Evolutionary conservation across 257 asterid genomes (phyloP), one percentile per base, ranked within the genome.

Genomic region (Lavandula angustifolia): DNA sequence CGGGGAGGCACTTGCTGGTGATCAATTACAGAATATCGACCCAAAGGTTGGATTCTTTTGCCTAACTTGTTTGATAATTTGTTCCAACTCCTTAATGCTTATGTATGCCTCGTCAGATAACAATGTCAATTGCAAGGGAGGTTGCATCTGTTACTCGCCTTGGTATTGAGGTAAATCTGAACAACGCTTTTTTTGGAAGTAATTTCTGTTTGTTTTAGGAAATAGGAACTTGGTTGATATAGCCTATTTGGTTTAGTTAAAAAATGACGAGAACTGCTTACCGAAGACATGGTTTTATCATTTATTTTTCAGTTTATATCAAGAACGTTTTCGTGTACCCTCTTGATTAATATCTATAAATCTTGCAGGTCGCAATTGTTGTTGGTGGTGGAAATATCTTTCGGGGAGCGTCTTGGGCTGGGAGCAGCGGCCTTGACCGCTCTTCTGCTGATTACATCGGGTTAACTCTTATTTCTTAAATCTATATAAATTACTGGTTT

Each of bases 1-100:
- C 44, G 99, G 99, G 17, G 99, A 92, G 82, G 97, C 99, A 66
- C 96, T 92, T 76, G 97, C 99, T 14, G 99, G 99, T 59, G 97
- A 92, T 76, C 95, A 84, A 72, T 13, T 75, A 17, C 96, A 92
- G 70, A 92, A 86, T 75, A 92, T 89, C 32, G 99, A 92, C 73
- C 99, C 99, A 29, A 92, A 89, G 99, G 99, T 92, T 54, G 64
- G 79, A 71, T 38, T 40, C 16, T 42, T 22, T 32, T 12, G 29
- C 61, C 48, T 59, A 17, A 48, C 51, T 58, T 42, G 38, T 52
- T 49, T 58, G 42, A 16, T 22, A 47, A 5, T 7, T 60, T 51
- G 10, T 59, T 3, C 16, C 9, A n/a, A 9, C 17, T 57, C 33
- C 13, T 59, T 44, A 7, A 29, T 73, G 74, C 75, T 77, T 31